phyloP scores from a whole-genome alignment of 2,329 filamentous ascomycete species.

The Cladosporium phlei region DNA sequence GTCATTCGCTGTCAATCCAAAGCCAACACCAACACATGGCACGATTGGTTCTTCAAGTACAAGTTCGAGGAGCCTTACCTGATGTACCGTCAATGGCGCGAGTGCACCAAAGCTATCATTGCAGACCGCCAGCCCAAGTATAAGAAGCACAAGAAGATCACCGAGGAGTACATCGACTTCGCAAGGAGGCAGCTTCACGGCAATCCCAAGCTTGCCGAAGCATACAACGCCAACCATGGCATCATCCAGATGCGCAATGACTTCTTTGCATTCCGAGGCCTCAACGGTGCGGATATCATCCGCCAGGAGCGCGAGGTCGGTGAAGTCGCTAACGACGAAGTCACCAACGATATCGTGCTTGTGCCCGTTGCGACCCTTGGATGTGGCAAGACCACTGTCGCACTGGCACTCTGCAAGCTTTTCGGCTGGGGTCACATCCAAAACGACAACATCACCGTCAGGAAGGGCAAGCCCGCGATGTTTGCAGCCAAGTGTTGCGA shows the following conservation, averaged over 20 bases:
- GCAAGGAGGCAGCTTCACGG: slow-evolving; percentile 67
- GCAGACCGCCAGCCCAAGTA: slow-evolving; percentile 65
- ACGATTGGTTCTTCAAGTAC: slow-evolving; percentile 99
- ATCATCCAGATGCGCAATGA: slow-evolving; percentile 89
- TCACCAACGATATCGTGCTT: slow-evolving; percentile 68
- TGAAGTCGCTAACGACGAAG: slow-evolving; percentile 48
- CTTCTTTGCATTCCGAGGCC: slow-evolving; percentile 75
- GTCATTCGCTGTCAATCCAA: slow-evolving; percentile 81
- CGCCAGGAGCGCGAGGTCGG: slow-evolving; percentile 61
- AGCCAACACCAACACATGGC: slow-evolving; percentile 47
- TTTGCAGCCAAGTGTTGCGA: slow-evolving; percentile 70
- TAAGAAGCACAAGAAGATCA: slow-evolving; percentile 85
- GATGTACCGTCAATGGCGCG: slow-evolving; percentile 98
- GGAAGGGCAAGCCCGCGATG: slow-evolving; percentile 65
- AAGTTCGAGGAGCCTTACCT: slow-evolving; percentile 99
- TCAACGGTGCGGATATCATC: slow-evolving; percentile 86
- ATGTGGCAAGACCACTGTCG: slow-evolving; percentile 93
- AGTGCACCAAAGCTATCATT: slow-evolving; percentile 90
- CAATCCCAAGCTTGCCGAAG: slow-evolving; percentile 62
- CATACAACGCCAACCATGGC: slow-evolving; percentile 83
- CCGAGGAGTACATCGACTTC: slow-evolving; percentile 82
- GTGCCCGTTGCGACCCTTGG: slow-evolving; percentile 89
- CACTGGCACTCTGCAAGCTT: slow-evolving; percentile 71
- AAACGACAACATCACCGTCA: slow-evolving; percentile 89
- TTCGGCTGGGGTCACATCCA: slow-evolving; percentile 92